phyloP scores from a whole-genome alignment of 345 rosid species.

The Brassica nigra region DNA sequence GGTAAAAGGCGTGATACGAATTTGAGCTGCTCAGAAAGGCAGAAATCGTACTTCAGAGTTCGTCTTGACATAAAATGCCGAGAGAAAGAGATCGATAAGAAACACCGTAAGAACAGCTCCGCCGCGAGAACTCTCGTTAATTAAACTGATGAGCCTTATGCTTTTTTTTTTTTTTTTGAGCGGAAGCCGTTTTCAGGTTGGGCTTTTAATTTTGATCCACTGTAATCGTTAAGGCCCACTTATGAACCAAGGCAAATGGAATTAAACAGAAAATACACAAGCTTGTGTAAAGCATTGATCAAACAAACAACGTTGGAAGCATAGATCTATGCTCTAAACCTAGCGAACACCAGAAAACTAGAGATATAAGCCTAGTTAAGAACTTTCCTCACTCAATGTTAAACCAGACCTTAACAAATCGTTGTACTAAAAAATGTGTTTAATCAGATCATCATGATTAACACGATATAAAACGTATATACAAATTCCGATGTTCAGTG shows the following conservation, averaged over 20 bases:
- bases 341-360: neutral
- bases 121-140: constrained; percentile 7
- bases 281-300: too few relatives aligned
- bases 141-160: neutral
- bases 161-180: constrained; percentile 4
- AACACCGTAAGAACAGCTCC: constrained; percentile 16
- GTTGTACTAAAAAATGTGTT: neutral
- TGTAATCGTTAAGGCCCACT: neutral
- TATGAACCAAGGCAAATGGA: neutral
- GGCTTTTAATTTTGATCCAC: neutral
- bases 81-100: neutral
- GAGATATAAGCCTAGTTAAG: neutral
- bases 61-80: constrained; percentile 4
- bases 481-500: neutral
- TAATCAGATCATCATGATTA: neutral
- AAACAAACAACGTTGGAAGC: too few relatives aligned
- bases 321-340: neutral
- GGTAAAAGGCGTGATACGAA: constrained; percentile 13
- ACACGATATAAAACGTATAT: neutral
- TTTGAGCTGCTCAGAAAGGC: constrained; percentile 46
- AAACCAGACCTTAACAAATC: neutral
- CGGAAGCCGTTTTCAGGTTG: neutral
- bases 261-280: neutral
- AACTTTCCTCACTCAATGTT: neutral
- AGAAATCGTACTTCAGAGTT: neutral